Base-by-base conservation (phyloP, 1,284 basidiomycete genomes). In the Boletus smithii region DNA sequence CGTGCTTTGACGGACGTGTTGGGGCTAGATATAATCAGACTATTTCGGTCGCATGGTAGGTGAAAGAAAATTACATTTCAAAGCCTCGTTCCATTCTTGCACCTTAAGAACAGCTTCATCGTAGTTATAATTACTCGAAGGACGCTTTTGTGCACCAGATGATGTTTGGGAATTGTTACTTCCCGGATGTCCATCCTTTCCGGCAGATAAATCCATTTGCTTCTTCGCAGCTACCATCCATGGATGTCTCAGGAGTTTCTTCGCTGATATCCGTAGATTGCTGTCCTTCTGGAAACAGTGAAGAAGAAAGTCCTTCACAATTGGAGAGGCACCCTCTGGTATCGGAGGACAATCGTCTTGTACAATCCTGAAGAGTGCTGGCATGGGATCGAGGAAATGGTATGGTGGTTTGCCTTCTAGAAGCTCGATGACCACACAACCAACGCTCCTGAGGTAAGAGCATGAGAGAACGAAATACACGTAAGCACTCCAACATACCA, bases 221-320 rank as follows among this genome's bases (percentile, higher is more conserved):
- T 81, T 86, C 59, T 85, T 79, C 8, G 91, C 86, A 0, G 87
- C 80, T 20, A 88, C 69, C 93, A 98, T 98, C 95, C 95, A 99
- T 8, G 93, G 91, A 62, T 99, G 95, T 56, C 80, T 80, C 26
- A 97, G 74, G 8, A 99, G 76, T 69, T 97, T 97, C 70, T 90
- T 91, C 3, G 95, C 95, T 0, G 90, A 88, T 55, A 98, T 87
- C 18, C 95, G 86, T 34, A 99, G 74, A 66, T 97, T 97, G 55
- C 84, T 85, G 63, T 98, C 95, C 69, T 98, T 98, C 73, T 98
- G 95, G 69, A 99, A 99, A 66, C 95, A 98, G 57, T 97, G 94
- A 55, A 92, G 88, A 8, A 99, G 75, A 61, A 98, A 99, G 68
- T 98, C 94, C 62, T 95, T 92, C 56, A 97, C 95, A 51, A 95